Conservation (phyloP, 2,329 filamentous ascomycete species). For the Aspergillus sergii region DNA sequence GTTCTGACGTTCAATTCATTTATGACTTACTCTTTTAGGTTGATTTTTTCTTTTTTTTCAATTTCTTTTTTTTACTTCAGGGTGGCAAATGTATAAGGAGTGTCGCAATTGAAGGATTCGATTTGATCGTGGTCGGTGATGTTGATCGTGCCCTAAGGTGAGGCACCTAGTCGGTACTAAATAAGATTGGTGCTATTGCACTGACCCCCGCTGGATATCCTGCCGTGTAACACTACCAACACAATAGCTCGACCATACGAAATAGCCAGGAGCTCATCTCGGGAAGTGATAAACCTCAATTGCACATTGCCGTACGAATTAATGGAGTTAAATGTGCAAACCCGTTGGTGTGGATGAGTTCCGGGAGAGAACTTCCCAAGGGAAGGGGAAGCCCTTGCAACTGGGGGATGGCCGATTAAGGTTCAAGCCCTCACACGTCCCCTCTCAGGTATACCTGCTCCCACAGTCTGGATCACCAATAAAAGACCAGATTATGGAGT, state of each 20-base stretch:
- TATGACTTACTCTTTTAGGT: not conserved
- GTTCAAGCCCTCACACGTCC: conserved; percentile 10
- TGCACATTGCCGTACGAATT: not conserved
- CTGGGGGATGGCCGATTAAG: conserved; percentile 13
- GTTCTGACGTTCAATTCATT: not conserved
- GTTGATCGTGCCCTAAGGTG: not conserved
- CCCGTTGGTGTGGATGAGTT: conserved; percentile 11
- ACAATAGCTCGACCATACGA: not conserved
- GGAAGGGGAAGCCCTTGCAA: conserved; percentile 6
- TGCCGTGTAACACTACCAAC: conserved; percentile 9
- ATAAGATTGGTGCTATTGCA: not conserved
- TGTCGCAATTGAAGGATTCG: not conserved
- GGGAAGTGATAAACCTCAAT: not conserved
- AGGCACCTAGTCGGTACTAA: not conserved
- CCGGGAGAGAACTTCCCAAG: conserved; percentile 2
- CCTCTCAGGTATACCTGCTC: conserved; percentile 9
- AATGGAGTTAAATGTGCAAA: not conserved
- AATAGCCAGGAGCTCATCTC: not conserved
- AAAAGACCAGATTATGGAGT: not conserved
- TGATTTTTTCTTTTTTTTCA: not conserved
- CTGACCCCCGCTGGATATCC: conserved; percentile 1
- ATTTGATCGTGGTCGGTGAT: not conserved
- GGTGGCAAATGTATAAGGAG: not conserved
- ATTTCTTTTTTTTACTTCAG: not conserved
- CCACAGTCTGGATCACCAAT: conserved; percentile 1